Conservation (phyloP, 768 basidiomycete species). For the Rhodotorula graminis region DNA sequence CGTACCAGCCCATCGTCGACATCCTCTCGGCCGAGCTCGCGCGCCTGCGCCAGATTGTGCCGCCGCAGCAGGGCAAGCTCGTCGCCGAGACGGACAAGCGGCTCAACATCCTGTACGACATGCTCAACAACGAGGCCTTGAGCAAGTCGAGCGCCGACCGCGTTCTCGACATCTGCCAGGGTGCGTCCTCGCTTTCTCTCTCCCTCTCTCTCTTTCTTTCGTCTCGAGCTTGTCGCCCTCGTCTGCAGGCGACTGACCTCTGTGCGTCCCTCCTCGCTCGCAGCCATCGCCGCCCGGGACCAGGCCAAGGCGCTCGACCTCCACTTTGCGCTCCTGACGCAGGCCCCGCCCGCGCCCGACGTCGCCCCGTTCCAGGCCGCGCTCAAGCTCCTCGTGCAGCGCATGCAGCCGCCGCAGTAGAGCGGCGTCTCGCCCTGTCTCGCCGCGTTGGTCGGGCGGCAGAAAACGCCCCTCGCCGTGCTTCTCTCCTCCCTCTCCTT, state of each 20-base stretch:
- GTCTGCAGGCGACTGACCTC: too few species aligned
- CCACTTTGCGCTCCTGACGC: conserved; percentile 78
- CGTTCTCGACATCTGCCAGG: conserved; percentile 65
- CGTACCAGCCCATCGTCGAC: conserved; percentile 61
- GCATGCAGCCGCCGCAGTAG: conserved; percentile 9
- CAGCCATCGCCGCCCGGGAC: conserved; percentile 78
- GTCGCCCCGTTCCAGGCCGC: conserved; percentile 84
- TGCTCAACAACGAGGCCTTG: conserved; percentile 81
- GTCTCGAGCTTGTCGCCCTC: too few species aligned
- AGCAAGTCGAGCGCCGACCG: conserved; percentile 62
- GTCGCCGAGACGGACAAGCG: conserved; percentile 82
- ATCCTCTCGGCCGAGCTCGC: conserved; percentile 62
- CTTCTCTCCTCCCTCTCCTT: too few species aligned
- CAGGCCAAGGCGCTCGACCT: conserved; percentile 70
- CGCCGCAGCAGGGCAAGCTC: conserved; percentile 70
- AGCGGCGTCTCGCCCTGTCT: too few species aligned
- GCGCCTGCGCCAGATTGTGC: conserved; percentile 57
- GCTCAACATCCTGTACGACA: conserved; percentile 79
- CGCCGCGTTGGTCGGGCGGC: too few species aligned
- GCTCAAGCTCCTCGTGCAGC: conserved; percentile 71
- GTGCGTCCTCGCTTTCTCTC: conserved; percentile 50
- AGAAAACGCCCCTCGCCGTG: too few species aligned
- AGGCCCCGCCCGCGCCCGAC: conserved; percentile 75
- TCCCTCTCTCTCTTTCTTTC: too few species aligned
- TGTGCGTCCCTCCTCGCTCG: background rate